Percentiles rank a stretch among this genome's conserved stretches.
These are phyloP conservation scores for Cyberlindnera japonica DNA, from an alignment of 805 yeast genomes.

Conservation along the genomic window DNA sequence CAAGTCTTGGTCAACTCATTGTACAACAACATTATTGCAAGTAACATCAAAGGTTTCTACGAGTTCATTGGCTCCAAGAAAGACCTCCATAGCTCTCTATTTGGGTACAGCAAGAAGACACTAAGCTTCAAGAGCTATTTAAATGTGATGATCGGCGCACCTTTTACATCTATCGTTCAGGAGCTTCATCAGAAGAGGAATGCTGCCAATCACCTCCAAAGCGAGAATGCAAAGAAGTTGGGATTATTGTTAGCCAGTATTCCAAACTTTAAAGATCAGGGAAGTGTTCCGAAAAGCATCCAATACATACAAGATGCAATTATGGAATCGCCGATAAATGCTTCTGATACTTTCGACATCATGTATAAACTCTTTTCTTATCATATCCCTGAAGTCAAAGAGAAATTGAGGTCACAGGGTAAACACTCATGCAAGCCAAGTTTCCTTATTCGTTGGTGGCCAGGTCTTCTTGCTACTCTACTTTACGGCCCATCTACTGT, in stretches of 20 bases:
- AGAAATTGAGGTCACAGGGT: background rate
- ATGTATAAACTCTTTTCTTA: conserved; percentile 2
- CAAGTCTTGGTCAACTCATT: conserved; percentile 15
- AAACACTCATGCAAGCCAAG: conserved; percentile 32
- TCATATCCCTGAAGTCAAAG: conserved; percentile 1
- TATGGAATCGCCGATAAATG: too few species aligned
- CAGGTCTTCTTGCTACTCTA: conserved; percentile 39
- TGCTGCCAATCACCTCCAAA: conserved; percentile 23
- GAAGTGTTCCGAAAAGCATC: background rate
- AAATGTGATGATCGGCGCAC: conserved; percentile 33
- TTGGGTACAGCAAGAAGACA: conserved; percentile 7
- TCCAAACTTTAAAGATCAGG: conserved; percentile 27
- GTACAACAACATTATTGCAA: conserved; percentile 17
- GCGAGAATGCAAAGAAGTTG: conserved; percentile 31
- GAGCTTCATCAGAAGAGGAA: conserved; percentile 28
- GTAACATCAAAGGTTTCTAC: conserved; percentile 20
- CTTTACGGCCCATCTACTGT: conserved; percentile 54
- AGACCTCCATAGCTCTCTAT: conserved; percentile 21
- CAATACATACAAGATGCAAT: too few species aligned
- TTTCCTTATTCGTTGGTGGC: conserved; percentile 60
- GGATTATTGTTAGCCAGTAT: conserved; percentile 35
- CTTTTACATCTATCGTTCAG: conserved; percentile 32
- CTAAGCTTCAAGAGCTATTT: conserved; percentile 18
- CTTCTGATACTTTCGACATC: conserved; percentile 1
- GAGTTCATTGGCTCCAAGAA: conserved; percentile 25